Evolutionary conservation across 768 basidiomycete genomes (phyloP).

Genomic region (Fomitopsis pulvina): DNA sequence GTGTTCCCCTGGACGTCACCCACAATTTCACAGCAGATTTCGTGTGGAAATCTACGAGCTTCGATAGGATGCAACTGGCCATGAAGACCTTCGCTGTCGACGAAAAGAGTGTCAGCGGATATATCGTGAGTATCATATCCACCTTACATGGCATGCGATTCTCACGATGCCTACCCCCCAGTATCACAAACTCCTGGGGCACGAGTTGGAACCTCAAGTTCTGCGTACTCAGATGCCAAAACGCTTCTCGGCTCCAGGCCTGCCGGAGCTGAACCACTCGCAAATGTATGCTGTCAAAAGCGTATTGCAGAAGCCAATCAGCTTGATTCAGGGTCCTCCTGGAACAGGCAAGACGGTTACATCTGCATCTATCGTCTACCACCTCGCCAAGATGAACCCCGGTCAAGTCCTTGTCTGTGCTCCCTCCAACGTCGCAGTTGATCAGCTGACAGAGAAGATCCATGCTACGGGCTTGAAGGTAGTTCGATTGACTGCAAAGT

Average conservation of each 20-base stretch:
- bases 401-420: slow-evolving; percentile 99
- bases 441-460: slow-evolving; percentile 98
- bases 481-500: slow-evolving; percentile 95
- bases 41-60: slow-evolving; percentile 99
- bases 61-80: slow-evolving; percentile 97
- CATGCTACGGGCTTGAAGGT: slow-evolving; percentile 98
- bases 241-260: slow-evolving; percentile 92
- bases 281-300: slow-evolving; percentile 99
- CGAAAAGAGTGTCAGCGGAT: slow-evolving; percentile 98
- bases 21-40: slow-evolving; percentile 98
- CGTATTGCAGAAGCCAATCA: slow-evolving; percentile 95
- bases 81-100: slow-evolving; percentile 99
- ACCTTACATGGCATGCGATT: neutral
- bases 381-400: slow-evolving; percentile 99
- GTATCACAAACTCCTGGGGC: slow-evolving; percentile 98
- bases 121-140: slow-evolving; percentile 42
- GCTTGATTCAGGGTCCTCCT: slow-evolving; percentile 96
- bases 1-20: slow-evolving; percentile 89
- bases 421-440: slow-evolving; percentile 98
- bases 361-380: slow-evolving; percentile 97
- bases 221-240: slow-evolving; percentile 93
- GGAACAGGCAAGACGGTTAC: slow-evolving; percentile 99
- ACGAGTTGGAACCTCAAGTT: slow-evolving; percentile 93
- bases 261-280: slow-evolving; percentile 97
- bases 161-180: slow-evolving; percentile 25